Evolutionary conservation across 306 rosid genomes (phyloP).

Genomic region (Cucurbita maxima): DNA sequence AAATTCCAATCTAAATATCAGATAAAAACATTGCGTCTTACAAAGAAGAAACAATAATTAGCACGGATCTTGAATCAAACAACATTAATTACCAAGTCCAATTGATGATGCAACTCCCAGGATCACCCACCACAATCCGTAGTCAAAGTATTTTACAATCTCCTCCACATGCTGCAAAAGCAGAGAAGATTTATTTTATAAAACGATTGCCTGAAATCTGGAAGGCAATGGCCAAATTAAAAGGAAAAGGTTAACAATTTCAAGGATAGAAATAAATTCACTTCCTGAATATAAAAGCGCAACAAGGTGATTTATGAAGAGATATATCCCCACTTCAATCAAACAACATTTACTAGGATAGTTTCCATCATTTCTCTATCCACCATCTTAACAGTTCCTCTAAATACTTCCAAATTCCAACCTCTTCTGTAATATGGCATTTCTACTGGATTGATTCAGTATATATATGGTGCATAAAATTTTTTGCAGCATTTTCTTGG

Average conservation of each 20-base stretch:
- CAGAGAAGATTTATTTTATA: constrained; percentile 2
- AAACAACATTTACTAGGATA: neutral
- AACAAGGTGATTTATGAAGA: neutral
- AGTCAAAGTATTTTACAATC: constrained; percentile 55
- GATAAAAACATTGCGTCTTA: neutral
- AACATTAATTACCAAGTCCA: constrained; percentile 71
- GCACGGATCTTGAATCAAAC: constrained; percentile 4
- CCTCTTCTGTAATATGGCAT: neutral
- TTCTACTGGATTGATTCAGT: neutral
- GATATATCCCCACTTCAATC: neutral
- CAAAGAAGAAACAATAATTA: neutral
- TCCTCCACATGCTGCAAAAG: constrained; percentile 75
- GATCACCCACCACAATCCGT: constrained; percentile 85
- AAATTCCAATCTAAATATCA: neutral
- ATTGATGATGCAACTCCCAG: constrained; percentile 97
- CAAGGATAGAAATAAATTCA: neutral
- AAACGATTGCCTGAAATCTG: neutral
- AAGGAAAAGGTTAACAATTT: neutral
- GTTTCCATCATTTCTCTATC: neutral
- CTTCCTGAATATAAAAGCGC: neutral
- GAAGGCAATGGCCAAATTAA: neutral
- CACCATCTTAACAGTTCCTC: neutral
- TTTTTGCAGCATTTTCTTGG: neutral
- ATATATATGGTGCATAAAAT: neutral
- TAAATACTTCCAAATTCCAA: neutral